Conservation (phyloP, 768 basidiomycete genomes). For the Tephrocybe sp. region DNA sequence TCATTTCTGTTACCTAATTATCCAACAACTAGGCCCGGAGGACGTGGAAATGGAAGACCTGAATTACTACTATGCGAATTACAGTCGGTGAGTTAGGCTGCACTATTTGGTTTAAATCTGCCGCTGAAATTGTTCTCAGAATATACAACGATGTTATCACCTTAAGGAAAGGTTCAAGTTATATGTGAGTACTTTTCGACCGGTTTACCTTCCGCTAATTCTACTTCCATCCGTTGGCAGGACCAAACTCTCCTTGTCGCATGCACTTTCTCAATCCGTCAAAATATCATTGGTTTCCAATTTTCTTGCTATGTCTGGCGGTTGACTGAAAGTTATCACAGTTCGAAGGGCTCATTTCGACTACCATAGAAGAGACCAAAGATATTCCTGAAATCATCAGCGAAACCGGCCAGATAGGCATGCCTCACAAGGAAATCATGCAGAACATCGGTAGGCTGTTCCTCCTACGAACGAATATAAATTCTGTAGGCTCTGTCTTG, state of each 20-base stretch:
- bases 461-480: conserved; percentile 89
- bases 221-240: conserved; percentile 34
- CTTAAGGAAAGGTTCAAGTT: conserved; percentile 88
- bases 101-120: background rate
- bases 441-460: conserved; percentile 95
- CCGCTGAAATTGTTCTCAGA: conserved; percentile 31
- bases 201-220: background rate
- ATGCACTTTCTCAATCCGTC: conserved; percentile 93
- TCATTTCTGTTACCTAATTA: conserved; percentile 4
- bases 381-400: conserved; percentile 92
- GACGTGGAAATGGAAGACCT: conserved; percentile 95
- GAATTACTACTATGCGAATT: conserved; percentile 96
- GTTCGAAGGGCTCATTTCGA: conserved; percentile 91
- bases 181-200: conserved; percentile 63
- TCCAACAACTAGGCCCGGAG: conserved; percentile 71
- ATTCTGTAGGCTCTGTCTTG: conserved; percentile 93
- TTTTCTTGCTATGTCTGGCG: background rate
- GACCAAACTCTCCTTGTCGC: conserved; percentile 94
- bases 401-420: conserved; percentile 92
- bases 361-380: conserved; percentile 94
- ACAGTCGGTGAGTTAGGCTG: conserved; percentile 69
- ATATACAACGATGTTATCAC: conserved; percentile 99
- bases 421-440: conserved; percentile 95
- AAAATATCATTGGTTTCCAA: conserved; percentile 82
- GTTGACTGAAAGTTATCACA: conserved; percentile 22